Conservation (phyloP, 768 basidiomycete genomes). For the Dioszegia crocea region DNA sequence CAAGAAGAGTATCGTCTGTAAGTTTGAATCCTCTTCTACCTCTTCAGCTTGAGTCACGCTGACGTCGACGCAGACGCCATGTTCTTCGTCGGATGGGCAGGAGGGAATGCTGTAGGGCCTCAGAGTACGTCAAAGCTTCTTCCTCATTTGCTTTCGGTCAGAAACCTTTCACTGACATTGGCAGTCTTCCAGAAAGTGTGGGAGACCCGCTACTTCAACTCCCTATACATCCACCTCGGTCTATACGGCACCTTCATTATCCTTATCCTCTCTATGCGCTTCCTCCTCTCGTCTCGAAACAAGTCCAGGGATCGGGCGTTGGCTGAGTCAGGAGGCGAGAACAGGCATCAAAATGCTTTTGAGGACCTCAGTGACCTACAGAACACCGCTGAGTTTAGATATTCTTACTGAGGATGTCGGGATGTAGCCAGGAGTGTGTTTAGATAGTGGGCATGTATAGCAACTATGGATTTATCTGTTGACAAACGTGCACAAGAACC, state of each 20-base stretch:
- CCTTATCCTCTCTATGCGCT: conserved; percentile 52
- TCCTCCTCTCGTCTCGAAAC: conserved; percentile 53
- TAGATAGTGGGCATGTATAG: no score
- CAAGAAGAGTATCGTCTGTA: conserved; percentile 56
- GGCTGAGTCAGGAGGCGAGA: neutral
- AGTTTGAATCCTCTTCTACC: no score
- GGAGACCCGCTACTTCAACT: conserved; percentile 55
- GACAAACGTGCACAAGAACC: no score
- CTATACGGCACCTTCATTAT: conserved; percentile 54
- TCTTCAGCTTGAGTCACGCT: no score
- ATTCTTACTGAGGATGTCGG: no score
- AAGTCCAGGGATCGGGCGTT: conserved; percentile 13
- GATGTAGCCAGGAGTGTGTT: no score
- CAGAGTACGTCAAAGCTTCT: conserved; percentile 43
- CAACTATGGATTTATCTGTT: no score
- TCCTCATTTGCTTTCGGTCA: neutral
- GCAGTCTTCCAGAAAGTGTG: conserved; percentile 55
- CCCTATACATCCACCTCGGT: conserved; percentile 55
- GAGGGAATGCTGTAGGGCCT: conserved; percentile 56
- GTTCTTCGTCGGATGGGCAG: conserved; percentile 54
- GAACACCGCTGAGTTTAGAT: conserved; percentile 8
- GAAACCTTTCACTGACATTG: neutral
- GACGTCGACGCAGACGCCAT: conserved; percentile 30
- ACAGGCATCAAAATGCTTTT: conserved; percentile 13
- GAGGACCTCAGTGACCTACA: conserved; percentile 30